Conservation (phyloP, 2,329 filamentous ascomycete genomes). For the Fusarium sp. region DNA sequence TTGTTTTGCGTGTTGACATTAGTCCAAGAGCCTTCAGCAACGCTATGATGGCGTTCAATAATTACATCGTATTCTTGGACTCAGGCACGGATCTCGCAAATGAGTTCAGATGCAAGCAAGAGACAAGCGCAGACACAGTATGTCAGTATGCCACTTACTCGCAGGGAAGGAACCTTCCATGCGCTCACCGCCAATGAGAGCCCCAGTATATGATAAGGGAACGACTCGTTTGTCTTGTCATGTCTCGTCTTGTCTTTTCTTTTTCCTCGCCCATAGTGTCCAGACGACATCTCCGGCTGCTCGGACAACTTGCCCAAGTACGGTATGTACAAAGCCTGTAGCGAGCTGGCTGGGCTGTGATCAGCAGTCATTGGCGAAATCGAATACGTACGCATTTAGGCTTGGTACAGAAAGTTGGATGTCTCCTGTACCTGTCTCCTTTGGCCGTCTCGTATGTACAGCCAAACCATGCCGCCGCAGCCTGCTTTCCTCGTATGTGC, state of each 20-base stretch:
- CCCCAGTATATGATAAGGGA: conserved; percentile 3
- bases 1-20: not conserved
- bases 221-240: conserved; percentile 28
- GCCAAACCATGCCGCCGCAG: conserved; percentile 42
- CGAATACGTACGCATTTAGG: conserved; percentile 33
- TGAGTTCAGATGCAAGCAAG: conserved; percentile 3
- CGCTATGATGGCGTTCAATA: conserved; percentile 22
- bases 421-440: conserved; percentile 35
- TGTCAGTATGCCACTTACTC: conserved; percentile 22
- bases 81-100: conserved; percentile 17
- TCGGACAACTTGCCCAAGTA: conserved; percentile 13
- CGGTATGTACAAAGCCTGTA: conserved; percentile 8
- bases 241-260: conserved; percentile 5
- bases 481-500: conserved; percentile 43
- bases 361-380: conserved; percentile 37
- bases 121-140: not conserved
- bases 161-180: conserved; percentile 20
- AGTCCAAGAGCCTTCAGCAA: conserved; percentile 8
- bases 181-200: conserved; percentile 24
- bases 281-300: conserved; percentile 27
- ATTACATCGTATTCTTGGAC: conserved; percentile 16
- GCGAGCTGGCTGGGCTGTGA: conserved; percentile 31
- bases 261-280: not conserved
- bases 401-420: conserved; percentile 30
- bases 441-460: conserved; percentile 39